phyloP scores from a whole-genome alignment of 768 basidiomycete genomes.

The Xanthoconium purpureum region DNA sequence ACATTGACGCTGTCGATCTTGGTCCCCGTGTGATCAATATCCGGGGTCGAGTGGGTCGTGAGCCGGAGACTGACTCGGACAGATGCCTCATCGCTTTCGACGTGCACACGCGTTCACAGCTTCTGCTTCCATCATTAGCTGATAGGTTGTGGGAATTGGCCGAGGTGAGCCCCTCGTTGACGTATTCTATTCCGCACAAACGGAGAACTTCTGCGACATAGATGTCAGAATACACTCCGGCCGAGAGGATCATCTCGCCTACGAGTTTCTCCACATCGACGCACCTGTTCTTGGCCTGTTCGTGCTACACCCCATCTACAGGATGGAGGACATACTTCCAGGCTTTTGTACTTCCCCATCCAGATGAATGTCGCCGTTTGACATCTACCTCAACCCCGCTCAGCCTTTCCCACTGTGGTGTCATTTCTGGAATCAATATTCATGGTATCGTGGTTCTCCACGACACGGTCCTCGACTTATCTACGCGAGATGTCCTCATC shows the following conservation, averaged over 20 bases:
- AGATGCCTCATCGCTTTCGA: slow-evolving; percentile 7
- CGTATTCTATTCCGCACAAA: neutral
- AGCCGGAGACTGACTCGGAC: too few relatives aligned
- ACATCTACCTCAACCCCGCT: neutral
- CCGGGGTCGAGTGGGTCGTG: neutral
- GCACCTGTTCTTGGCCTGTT: slow-evolving; percentile 13
- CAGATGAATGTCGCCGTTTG: neutral
- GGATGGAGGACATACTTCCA: slow-evolving; percentile 10
- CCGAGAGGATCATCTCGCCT: neutral
- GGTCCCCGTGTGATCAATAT: slow-evolving; percentile 10
- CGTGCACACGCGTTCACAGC: slow-evolving; percentile 10
- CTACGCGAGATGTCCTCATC: slow-evolving; percentile 9
- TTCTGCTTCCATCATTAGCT: neutral
- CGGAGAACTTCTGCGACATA: neutral
- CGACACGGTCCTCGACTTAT: slow-evolving; percentile 5
- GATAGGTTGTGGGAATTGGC: neutral
- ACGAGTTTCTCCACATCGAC: slow-evolving; percentile 18
- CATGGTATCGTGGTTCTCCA: slow-evolving; percentile 6
- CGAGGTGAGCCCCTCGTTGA: slow-evolving; percentile 2
- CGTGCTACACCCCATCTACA: neutral
- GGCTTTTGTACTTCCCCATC: slow-evolving; percentile 11
- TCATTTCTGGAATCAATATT: neutral
- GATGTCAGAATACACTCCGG: neutral
- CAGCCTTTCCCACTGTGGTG: slow-evolving; percentile 8
- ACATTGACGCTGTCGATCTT: slow-evolving; percentile 1